Evolutionary conservation across 2,329 filamentous ascomycete genomes (phyloP), one percentile per base, ranked within the genome.

Genomic region (Hypoxylon sp.): DNA sequence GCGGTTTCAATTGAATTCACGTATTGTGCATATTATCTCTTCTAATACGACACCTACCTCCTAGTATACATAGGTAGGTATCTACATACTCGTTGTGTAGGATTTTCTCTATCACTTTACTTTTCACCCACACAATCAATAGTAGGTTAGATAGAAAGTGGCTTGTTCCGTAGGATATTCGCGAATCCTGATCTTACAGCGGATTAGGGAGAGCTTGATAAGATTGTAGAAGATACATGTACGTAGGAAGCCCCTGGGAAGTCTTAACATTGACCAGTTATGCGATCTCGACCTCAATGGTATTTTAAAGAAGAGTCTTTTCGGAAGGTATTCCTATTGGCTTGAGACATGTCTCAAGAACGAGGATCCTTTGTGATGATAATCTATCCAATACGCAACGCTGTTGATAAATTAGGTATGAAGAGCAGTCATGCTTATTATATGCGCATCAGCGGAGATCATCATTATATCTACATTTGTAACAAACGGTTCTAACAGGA

Each of bases 281-380:
- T 39, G 37, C 37, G 14, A 39, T 14, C 37, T 39, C 14, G 14
- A 39, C 5, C 5, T 5, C n/a, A 8, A 42, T 42, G n/a, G 37
- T 42, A 9, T 42, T 6, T 19, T 10, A 26, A 42, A 37, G 35
- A 19, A 6, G 9, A 5, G 1, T 11, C n/a, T 17, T 14, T 53
- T 60, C 47, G 47, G 57, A 59, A 59, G 35, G 33, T 29, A 51
- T 59, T 52, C 57, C 57, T 52, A 61, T 53, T 61, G 55, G 46
- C 11, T 13, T 54, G 5, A 19, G 37, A 42, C 17, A 37, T 17
- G 19, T 9, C 39, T 1, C 39, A 39, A 14, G 19, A 39, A 29
- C 14, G 31, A 51, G 33, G 46, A 50, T 42, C 33, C 33, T 26
- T 51, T 46, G 17, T 22, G 17, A 17, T 29, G 17, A 59, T 29